Conservation (phyloP, 768 basidiomycete species). For the Botryobasidium botryosum region DNA sequence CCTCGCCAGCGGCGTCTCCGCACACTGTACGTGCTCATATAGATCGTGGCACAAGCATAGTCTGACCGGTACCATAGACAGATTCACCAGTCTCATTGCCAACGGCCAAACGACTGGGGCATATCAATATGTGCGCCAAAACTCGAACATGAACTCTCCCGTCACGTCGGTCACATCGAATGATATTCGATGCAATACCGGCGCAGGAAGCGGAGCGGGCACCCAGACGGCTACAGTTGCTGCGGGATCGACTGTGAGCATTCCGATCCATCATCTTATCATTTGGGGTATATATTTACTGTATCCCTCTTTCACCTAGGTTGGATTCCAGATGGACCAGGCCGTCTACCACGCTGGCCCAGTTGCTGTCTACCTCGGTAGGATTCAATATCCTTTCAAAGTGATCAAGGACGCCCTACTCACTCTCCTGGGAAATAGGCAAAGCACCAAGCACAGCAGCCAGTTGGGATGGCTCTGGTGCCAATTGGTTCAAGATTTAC, state of each 20-base stretch:
- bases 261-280: neutral
- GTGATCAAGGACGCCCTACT: too few species aligned
- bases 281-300: neutral
- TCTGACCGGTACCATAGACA: too few species aligned
- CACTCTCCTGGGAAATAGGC: too few species aligned
- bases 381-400: too few species aligned
- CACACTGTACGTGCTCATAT: too few species aligned
- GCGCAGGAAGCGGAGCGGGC: neutral
- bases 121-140: too few species aligned
- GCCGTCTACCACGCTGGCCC: neutral
- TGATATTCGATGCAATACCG: slow-evolving; percentile 3
- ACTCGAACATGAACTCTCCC: too few species aligned
- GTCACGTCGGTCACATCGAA: slow-evolving; percentile 4
- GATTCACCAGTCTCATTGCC: too few species aligned
- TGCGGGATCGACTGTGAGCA: slow-evolving; percentile 2
- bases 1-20: too few species aligned
- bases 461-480: slow-evolving; percentile 4
- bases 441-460: slow-evolving; percentile 6
- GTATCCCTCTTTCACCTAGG: neutral
- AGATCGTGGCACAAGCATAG: too few species aligned
- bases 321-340: neutral
- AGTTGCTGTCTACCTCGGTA: neutral
- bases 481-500: slow-evolving; percentile 8
- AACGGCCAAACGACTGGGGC: too few species aligned
- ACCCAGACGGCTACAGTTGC: neutral